phyloP scores from a whole-genome alignment of 192 early-diverging fungal species.

The Umbelopsis ramanniana region DNA sequence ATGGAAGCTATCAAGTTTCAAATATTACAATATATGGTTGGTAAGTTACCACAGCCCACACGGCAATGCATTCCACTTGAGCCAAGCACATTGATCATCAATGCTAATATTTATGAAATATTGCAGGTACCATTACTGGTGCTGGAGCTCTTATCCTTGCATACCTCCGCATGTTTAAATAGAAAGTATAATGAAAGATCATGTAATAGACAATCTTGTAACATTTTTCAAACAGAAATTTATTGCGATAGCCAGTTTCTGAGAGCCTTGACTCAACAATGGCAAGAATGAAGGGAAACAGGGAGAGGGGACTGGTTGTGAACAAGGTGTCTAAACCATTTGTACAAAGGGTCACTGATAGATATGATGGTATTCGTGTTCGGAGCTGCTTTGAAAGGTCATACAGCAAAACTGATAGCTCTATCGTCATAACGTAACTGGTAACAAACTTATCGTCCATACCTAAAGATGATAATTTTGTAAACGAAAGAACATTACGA shows the following conservation, averaged over 20 bases:
- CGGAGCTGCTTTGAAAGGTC: neutral
- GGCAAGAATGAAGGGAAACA: neutral
- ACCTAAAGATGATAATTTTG: slow-evolving; percentile 13
- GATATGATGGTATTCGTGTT: slow-evolving; percentile 8
- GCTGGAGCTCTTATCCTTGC: slow-evolving; percentile 76
- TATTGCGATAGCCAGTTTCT: slow-evolving; percentile 5
- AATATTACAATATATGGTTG: slow-evolving; percentile 81
- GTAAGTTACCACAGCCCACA: slow-evolving; percentile 28
- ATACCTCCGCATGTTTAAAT: slow-evolving; percentile 64
- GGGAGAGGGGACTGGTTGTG: neutral
- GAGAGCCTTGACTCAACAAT: neutral
- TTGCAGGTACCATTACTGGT: slow-evolving; percentile 73
- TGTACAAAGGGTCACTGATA: slow-evolving; percentile 15
- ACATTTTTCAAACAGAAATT: slow-evolving; percentile 13
- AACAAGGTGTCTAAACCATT: slow-evolving; percentile 14
- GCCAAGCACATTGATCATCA: neutral
- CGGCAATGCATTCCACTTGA: neutral
- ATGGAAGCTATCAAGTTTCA: slow-evolving; percentile 92
- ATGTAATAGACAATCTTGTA: slow-evolving; percentile 6
- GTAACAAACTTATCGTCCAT: slow-evolving; percentile 25
- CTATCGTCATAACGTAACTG: neutral
- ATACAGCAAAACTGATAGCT: slow-evolving; percentile 6
- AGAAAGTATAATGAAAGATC: slow-evolving; percentile 23
- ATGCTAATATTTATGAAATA: neutral
- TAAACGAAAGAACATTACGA: neutral